Evolutionary conservation across 768 basidiomycete species (phyloP), one percentile per base, ranked within the genome.

Genomic region (Cystofilobasidium macerans): DNA sequence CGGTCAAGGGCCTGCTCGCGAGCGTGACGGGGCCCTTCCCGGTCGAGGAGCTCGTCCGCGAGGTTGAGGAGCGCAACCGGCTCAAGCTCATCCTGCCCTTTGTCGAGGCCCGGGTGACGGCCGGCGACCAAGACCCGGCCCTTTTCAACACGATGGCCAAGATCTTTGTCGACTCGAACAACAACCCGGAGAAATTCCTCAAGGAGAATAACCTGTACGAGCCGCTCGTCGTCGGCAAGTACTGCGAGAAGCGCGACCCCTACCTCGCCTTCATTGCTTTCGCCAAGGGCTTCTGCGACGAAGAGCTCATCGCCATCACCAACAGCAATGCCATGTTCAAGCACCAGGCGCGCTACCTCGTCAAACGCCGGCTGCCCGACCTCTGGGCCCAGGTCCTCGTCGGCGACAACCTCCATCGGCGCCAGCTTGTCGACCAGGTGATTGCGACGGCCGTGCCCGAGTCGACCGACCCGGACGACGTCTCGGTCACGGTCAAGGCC

Each of bases 241-340:
- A 97, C 83, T 99, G 95, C 78, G 95, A 98, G 78, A 89, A 89
- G 61, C 87, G 95, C 48, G 95, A 99, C 75, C 95, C 95, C 0
- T 97, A 95, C 79, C 81, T 99, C 66, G 95, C 95, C 28, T 99
- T 94, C 78, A 98, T 99, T 71, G 95, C 95, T 0, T 99, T 98
- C 74, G 95, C 95, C 42, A 98, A 98, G 76, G 95, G 95, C 65
- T 87, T 97, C 77, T 99, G 95, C 74, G 95, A 99, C 70, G 91
- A 98, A 7, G 95, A 99, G 77, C 83, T 99, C 67, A 93, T 99
- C 73, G 76, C 84, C 26, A 94, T 99, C 76, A 98, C 95, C 57
- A 98, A 98, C 74, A 93, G 94, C 70, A 99, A 99, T 79, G 86
- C 92, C 16, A 99, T 99, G 95, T 99, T 93, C 83, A 99, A 98